Base-by-base conservation (phyloP, 2,329 filamentous ascomycete genomes). In the Fusarium sp. region DNA sequence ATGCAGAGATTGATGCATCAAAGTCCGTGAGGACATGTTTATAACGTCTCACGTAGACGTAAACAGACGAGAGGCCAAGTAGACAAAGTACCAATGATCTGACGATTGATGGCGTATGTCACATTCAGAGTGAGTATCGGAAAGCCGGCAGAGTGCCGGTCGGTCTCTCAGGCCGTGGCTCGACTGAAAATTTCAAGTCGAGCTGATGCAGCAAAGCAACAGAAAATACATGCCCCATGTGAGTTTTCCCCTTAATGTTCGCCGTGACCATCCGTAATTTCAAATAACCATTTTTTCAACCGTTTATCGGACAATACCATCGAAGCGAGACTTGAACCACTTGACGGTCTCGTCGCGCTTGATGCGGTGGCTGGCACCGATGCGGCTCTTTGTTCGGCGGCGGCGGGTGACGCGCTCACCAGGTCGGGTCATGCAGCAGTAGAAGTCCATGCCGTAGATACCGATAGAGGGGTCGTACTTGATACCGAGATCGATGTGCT, bases 401-500 rank as follows among this genome's bases (percentile, higher is more conserved):
- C 96, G 94, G 88, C 94, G 95, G 82, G 93, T 91, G 81, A 99
- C 93, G 82, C 96, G 94, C 89, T 97, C 94, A 86, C 96, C 96
- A 78, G 95, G 96, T 80, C 96, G 94, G 88, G 94, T 97, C 96
- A 99, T 99, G 93, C 95, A 98, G 92, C 91, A 94, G 92, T 97
- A 99, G 87, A 99, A 99, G 87, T 99, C 96, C 96, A 99, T 99
- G 83, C 96, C 94, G 89, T 97, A 97, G 83, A 97, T 97, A 90
- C 94, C 94, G 77, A 97, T 97, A 72, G 89, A 91, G 73, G 94
- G 94, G 87, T 97, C 94, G 88, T 97, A 97, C 91, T 99, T 99
- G 93, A 99, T 99, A 80, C 96, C 96, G 79, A 99, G 89, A 89
- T 99, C 96, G 85, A 99, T 99, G 92, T 99, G 96, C 88, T 99